Conservation (phyloP, 371 early-diverging fungal genomes). For the Mortierella sp. region DNA sequence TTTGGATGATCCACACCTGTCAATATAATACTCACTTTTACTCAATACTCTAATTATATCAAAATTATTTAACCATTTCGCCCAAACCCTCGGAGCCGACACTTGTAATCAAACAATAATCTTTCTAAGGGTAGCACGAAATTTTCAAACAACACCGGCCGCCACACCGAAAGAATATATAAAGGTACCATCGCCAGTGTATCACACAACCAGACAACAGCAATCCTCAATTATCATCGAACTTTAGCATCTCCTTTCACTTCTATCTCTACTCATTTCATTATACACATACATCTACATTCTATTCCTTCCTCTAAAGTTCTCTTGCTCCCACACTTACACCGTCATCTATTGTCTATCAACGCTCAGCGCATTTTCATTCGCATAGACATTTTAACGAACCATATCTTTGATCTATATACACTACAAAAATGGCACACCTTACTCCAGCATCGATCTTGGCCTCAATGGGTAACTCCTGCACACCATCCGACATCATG, state of each 20-base stretch:
- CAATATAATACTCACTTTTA: constrained; percentile 1
- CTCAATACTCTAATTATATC: constrained; percentile 21
- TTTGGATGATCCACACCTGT: constrained; percentile 14
- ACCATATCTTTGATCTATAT: background rate
- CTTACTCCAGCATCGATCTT: constrained; percentile 54
- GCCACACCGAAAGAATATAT: constrained; percentile 20
- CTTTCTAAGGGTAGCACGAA: background rate
- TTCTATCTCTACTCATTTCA: background rate
- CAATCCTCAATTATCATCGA: background rate
- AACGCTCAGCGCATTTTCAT: background rate
- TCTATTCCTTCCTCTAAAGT: background rate
- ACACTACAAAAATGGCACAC: constrained; percentile 30
- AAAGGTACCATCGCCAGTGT: constrained; percentile 7
- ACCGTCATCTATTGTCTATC: background rate
- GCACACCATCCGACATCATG: constrained; percentile 21
- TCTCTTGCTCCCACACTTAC: background rate
- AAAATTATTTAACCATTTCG: background rate
- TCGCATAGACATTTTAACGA: background rate
- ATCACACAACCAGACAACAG: constrained; percentile 2
- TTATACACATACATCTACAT: constrained; percentile 1
- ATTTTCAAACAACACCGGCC: constrained; percentile 20
- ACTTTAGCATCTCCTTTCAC: background rate
- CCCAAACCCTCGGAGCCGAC: constrained; percentile 4
- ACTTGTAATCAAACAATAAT: background rate
- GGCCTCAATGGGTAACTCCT: constrained; percentile 37